phyloP scores from a whole-genome alignment of 306 rosid species.

The Luffa acutangula region DNA sequence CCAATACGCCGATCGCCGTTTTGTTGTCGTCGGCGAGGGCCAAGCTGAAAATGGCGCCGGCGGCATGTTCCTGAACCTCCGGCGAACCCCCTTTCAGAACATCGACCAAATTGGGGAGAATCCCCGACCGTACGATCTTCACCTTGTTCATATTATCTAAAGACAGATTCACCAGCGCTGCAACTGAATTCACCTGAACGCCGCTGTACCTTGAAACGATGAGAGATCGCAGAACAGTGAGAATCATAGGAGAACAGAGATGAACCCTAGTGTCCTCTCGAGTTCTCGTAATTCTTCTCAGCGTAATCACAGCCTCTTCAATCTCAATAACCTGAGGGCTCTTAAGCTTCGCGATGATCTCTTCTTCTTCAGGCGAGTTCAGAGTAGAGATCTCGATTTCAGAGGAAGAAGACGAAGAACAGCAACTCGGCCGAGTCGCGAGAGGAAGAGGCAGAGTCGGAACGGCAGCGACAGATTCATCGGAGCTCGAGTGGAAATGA shows the following conservation, averaged over 20 bases:
- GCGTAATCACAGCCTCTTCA: constrained; percentile 46
- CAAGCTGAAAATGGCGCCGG: constrained; percentile 72
- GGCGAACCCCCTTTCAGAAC: constrained; percentile 46
- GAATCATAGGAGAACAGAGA: constrained; percentile 40
- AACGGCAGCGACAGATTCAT: constrained; percentile 32
- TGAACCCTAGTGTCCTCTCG: constrained; percentile 44
- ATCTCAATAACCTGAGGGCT: constrained; percentile 29
- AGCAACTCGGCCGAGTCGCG: constrained; percentile 41
- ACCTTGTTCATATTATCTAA: constrained; percentile 54
- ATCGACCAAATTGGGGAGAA: constrained; percentile 66
- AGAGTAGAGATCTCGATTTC: constrained; percentile 38
- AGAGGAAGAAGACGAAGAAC: constrained; percentile 43
- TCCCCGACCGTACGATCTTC: constrained; percentile 83
- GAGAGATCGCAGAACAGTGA: constrained; percentile 35
- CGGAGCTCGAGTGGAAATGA: constrained; percentile 37
- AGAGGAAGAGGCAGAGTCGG: constrained; percentile 41
- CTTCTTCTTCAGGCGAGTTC: constrained; percentile 28
- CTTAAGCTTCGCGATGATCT: constrained; percentile 31
- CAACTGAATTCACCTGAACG: constrained; percentile 64
- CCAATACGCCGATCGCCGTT: constrained; percentile 76
- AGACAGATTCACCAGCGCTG: constrained; percentile 69
- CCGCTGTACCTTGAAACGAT: constrained; percentile 32
- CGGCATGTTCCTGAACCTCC: constrained; percentile 82
- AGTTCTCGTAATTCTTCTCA: constrained; percentile 46
- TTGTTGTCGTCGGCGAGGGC: constrained; percentile 66